Evolutionary conservation across 768 basidiomycete species (phyloP), one percentile per base, ranked within the genome.

Genomic region (Termitomyces sp.): DNA sequence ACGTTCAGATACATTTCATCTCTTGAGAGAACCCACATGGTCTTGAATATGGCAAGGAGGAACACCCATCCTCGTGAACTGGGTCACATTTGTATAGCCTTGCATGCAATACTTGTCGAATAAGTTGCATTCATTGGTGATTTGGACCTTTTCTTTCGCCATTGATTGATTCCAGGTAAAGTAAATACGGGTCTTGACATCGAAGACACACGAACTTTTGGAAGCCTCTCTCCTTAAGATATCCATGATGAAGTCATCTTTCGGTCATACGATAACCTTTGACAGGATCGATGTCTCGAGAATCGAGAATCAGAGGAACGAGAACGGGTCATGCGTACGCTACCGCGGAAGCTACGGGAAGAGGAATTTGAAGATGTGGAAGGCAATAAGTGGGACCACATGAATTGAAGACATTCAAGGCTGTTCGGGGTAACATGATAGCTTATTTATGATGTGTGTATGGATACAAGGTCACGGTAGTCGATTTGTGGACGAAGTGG

Each of bases 401-500:
- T 79, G 67, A 79, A 83, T 59, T 78, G 80, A 70, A 67, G 27
- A 65, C 70, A 28, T 72, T 83, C 55, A 70, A 68, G 54, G 67
- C 66, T 30, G 73, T 81, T 56, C 85, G 84, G 79, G 81, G 81
- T 44, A 73, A 75, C 17, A 37, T 40, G 76, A 69, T 80, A 53
- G 74, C 23, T 61, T 84, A 57, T 81, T 78, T 53, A 68, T 70
- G n/a, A n/a, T n/a, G n/a, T n/a, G n/a, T n/a, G 14, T 79, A 83
- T 61, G 77, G n/a, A 82, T 59, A 76, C 82, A 83, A 86, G 45
- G 14, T 17, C 14, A 72, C 76, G 48, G 84, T 80, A 23, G 83
- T 83, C 37, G 81, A 84, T 62, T 86, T 83, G 82, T 86, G 83
- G 83, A 73, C 78, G 11, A 80, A 77, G 59, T 78, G 73, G 71